Conservation (phyloP, 164 flowering plant genomes). For the Echeveria elegans region DNA sequence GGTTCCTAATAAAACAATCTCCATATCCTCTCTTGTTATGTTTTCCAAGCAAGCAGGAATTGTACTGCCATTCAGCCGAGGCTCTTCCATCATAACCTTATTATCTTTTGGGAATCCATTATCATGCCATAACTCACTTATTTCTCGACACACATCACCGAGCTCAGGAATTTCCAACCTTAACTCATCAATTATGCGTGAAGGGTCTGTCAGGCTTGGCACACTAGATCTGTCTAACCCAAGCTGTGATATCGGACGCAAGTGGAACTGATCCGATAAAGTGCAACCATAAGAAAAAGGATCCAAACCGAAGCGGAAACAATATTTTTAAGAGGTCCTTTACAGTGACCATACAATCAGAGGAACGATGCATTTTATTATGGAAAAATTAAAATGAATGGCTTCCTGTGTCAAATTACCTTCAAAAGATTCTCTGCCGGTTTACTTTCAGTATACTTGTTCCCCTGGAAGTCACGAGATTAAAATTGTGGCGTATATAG, state of each 20-base stretch:
- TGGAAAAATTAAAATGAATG: too few species aligned
- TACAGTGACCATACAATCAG: neutral
- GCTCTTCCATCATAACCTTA: conserved; percentile 50
- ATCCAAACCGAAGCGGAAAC: neutral
- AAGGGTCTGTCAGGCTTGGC: conserved; percentile 29
- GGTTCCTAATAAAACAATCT: too few species aligned
- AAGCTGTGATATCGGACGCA: conserved; percentile 77
- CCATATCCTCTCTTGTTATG: conserved; percentile 78
- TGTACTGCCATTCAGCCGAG: conserved; percentile 42
- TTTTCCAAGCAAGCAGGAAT: conserved; percentile 78
- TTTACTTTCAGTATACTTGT: conserved; percentile 24
- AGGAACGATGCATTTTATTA: too few species aligned
- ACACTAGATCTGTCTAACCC: conserved; percentile 69
- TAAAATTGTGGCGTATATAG: neutral
- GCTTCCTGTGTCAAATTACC: conserved; percentile 32
- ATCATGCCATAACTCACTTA: conserved; percentile 41
- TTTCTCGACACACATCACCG: conserved; percentile 45
- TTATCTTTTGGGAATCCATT: conserved; percentile 13
- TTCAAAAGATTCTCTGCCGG: conserved; percentile 88
- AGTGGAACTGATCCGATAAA: conserved; percentile 49
- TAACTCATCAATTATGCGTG: conserved; percentile 45
- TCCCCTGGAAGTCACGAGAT: conserved; percentile 33
- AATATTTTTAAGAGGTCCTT: neutral
- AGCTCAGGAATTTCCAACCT: conserved; percentile 69
- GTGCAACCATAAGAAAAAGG: neutral